Conservation (phyloP, 768 basidiomycete genomes). For the Suillus occidentalis region DNA sequence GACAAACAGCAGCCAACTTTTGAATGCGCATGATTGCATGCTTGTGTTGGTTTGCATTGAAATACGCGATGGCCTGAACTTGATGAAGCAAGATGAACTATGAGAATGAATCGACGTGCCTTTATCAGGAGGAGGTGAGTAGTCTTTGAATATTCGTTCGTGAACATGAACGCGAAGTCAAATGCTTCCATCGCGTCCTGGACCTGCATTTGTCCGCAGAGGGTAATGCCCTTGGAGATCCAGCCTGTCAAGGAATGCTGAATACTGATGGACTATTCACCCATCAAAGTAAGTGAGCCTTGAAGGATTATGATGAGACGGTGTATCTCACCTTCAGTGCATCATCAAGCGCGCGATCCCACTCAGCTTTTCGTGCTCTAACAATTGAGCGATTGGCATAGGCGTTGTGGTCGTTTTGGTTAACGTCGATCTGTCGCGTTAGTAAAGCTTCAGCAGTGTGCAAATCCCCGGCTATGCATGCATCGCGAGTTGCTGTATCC, state of each 20-base stretch:
- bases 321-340: background rate
- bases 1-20: background rate
- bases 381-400: background rate
- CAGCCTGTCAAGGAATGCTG: background rate
- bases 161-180: background rate
- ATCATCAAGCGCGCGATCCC: background rate
- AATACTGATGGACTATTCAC: background rate
- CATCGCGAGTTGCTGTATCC: background rate
- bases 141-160: background rate
- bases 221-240: background rate
- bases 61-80: background rate
- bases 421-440: background rate
- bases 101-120: background rate
- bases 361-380: background rate
- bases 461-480: background rate
- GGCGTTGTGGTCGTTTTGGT: background rate
- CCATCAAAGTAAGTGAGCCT: background rate
- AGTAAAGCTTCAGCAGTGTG: background rate
- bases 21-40: background rate
- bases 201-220: background rate
- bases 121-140: background rate
- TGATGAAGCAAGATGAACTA: background rate
- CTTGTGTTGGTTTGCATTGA: background rate
- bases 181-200: background rate
- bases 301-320: background rate